Evolutionary conservation across 108 stramenopile genomes (phyloP).

Genomic region (Cyclotella baltica): DNA sequence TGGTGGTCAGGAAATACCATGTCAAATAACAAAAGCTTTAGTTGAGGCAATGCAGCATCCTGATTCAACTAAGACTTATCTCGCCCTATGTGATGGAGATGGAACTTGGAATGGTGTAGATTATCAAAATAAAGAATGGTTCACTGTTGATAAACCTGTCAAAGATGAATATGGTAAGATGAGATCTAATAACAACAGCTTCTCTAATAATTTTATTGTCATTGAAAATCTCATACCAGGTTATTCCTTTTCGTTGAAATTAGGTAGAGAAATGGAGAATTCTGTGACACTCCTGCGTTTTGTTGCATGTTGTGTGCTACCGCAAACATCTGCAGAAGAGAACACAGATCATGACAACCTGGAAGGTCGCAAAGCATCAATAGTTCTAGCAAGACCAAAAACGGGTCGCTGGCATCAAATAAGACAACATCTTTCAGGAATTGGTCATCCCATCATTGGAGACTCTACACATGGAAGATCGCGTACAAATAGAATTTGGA

Average conservation of each 20-base stretch:
- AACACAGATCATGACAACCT: conserved; percentile 10
- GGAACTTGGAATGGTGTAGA: conserved; percentile 50
- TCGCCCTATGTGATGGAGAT: conserved; percentile 54
- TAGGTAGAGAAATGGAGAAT: conserved; percentile 27
- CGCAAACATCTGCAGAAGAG: conserved; percentile 9
- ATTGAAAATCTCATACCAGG: no score
- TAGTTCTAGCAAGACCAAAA: conserved; percentile 48
- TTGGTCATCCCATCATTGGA: conserved; percentile 47
- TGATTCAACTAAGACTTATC: conserved; percentile 54
- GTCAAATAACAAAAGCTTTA: conserved; percentile 48
- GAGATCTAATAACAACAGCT: neutral
- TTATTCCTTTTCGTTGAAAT: no score
- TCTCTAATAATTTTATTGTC: no score
- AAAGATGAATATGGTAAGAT: conserved; percentile 52
- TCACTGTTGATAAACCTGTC: conserved; percentile 47
- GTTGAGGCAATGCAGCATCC: conserved; percentile 52
- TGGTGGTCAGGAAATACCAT: conserved; percentile 28
- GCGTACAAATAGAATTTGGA: conserved; percentile 47
- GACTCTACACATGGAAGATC: conserved; percentile 42
- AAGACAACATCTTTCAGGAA: conserved; percentile 59
- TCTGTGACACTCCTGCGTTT: conserved; percentile 43
- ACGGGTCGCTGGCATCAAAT: conserved; percentile 72
- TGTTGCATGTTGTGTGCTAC: conserved; percentile 33
- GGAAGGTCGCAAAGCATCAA: conserved; percentile 45
- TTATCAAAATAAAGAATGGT: conserved; percentile 49